Conservation (phyloP, 2,329 filamentous ascomycete species). For the Lomentospora prolificans region DNA sequence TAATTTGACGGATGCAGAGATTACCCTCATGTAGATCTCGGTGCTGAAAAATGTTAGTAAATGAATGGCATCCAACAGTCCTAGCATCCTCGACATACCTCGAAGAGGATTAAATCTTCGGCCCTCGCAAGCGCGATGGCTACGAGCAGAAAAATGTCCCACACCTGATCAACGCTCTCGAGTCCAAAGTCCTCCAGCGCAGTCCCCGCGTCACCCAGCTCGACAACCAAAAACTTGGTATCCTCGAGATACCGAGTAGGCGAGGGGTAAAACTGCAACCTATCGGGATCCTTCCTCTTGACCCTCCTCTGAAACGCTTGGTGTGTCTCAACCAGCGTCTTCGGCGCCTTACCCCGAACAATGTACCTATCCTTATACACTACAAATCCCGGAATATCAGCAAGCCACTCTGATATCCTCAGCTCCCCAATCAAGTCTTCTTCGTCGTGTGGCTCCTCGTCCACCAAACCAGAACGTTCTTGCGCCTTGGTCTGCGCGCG, state of each 20-base stretch:
- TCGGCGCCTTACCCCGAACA: conserved; percentile 44
- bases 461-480: conserved; percentile 41
- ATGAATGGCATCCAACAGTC: too few species aligned
- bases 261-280: conserved; percentile 52
- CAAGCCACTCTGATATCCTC: conserved; percentile 52
- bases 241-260: conserved; percentile 48
- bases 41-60: conserved; percentile 31
- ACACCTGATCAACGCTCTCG: conserved; percentile 39
- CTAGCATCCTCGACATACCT: conserved; percentile 41
- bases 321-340: conserved; percentile 47
- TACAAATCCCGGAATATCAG: conserved; percentile 55
- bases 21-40: conserved; percentile 59
- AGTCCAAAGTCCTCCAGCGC: conserved; percentile 51
- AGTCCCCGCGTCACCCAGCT: conserved; percentile 52
- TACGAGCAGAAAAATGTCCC: conserved; percentile 54
- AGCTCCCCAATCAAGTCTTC: conserved; percentile 49
- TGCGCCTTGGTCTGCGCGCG: conserved; percentile 48
- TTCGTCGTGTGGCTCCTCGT: conserved; percentile 47
- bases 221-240: conserved; percentile 51
- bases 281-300: conserved; percentile 44
- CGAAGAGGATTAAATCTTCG: conserved; percentile 48
- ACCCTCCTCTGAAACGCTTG: conserved; percentile 44
- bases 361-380: conserved; percentile 56
- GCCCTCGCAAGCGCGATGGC: conserved; percentile 51
- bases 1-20: conserved; percentile 42